Base-by-base conservation (phyloP, 768 basidiomycete species). In the Cantharellus cinnabarinus region DNA sequence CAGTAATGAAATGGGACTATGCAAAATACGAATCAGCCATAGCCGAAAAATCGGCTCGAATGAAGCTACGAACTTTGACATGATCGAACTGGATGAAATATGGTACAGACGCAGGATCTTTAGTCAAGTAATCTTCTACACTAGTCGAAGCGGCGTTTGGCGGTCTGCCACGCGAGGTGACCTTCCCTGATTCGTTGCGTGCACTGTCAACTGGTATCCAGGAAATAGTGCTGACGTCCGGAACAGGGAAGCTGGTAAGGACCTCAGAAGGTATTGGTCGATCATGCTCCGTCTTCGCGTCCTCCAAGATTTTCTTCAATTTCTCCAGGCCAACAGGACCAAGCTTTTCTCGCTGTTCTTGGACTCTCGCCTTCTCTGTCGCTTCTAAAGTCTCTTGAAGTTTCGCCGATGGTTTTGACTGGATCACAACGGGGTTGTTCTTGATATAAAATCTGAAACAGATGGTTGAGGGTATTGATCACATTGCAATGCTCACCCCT, bases 41-140 rank as follows among this genome's bases (percentile, higher is more conserved):
- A 41, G 54, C 14, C 44, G 61, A 52, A 50, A 41, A 5, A 29
- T 37, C 40, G 56, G 37, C 15, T n/a, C 59, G 4, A 41, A n/a
- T 15, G 42, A 35, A 50, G 57, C 20, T 57, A 70, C 69, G 48
- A 55, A 86, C 91, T 74, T 89, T 79, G 54, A 94, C 89, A 68
- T 93, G 88, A 65, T 95, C 86, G 66, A 89, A 99, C 66, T 95
- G 84, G 5, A 94, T 79, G 67, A 91, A 93, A 72, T 90, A 93
- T 3, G 94, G 81, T 41, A 93, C 67, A 2, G 76, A 67, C 2
- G 74, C 67, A 2, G 82, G 83, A 63, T 95, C 90, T 2, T 71
- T 67, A 57, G 78, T 74, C 35, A 99, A 73, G 65, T 85, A 78
- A 60, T 73, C 73, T 59, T 76, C 73, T 29, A 95, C 73, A 4